phyloP scores from a whole-genome alignment of 2,329 filamentous ascomycete genomes.

The Tolypocladium endophyticum region DNA sequence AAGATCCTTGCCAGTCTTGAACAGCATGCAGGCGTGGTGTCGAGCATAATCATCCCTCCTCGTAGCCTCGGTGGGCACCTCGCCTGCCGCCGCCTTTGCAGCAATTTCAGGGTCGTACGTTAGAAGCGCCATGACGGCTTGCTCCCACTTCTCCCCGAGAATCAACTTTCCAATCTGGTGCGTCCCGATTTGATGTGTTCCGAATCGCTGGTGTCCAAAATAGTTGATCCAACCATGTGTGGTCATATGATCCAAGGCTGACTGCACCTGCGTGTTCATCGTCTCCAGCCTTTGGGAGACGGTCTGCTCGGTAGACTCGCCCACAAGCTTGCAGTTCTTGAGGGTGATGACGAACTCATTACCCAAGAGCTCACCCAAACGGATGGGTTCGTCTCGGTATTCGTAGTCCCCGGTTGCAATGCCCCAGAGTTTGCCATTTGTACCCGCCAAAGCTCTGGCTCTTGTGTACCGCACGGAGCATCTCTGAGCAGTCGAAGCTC shows the following conservation, averaged over 20 bases:
- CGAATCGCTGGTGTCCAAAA: conserved; percentile 94
- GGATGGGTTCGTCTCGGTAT: conserved; percentile 60
- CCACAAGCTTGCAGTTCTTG: conserved; percentile 63
- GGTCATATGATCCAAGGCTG: conserved; percentile 56
- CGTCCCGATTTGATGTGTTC: conserved; percentile 76
- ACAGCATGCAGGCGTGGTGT: conserved; percentile 67
- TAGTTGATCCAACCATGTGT: conserved; percentile 90
- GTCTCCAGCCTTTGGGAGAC: conserved; percentile 17
- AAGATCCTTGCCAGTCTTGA: conserved; percentile 50
- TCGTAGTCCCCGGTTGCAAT: conserved; percentile 70
- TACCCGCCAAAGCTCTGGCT: conserved; percentile 48
- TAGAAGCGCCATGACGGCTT: conserved; percentile 68
- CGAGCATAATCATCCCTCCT: conserved; percentile 69
- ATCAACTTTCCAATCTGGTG: conserved; percentile 79
- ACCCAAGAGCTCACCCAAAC: conserved; percentile 73
- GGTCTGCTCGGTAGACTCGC: conserved; percentile 17
- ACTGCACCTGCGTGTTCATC: conserved; percentile 31
- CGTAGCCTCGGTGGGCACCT: conserved; percentile 34
- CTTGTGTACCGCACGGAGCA: conserved; percentile 51
- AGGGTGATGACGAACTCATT: conserved; percentile 92
- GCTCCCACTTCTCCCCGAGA: conserved; percentile 69
- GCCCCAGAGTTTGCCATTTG: conserved; percentile 55
- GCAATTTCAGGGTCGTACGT: conserved; percentile 56
- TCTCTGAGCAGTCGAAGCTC: conserved; percentile 76
- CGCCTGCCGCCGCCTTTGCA: conserved; percentile 27